These are phyloP conservation scores for Monascus purpureus DNA, from an alignment of 495 filamentous ascomycete genomes.

Conservation along the genomic window DNA sequence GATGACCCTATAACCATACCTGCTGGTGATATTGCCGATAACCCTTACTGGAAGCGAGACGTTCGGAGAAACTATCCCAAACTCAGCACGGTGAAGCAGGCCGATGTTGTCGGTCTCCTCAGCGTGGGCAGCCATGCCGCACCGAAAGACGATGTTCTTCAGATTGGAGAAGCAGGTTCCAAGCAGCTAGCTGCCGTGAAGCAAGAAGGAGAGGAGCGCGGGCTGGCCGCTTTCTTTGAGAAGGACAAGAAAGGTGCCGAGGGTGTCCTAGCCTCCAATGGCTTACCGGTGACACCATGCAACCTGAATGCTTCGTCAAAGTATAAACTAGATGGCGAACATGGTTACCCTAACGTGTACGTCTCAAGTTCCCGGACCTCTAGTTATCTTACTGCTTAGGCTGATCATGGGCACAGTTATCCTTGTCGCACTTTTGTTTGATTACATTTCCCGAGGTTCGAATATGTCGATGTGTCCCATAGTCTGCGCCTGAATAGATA, in stretches of 20 bases:
- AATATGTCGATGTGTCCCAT: no score
- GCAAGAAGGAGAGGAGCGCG: slow-evolving; percentile 57
- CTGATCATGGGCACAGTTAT: slow-evolving; percentile 28
- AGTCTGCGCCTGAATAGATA: no score
- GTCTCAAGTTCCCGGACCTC: slow-evolving; percentile 6
- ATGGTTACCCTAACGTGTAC: slow-evolving; percentile 39
- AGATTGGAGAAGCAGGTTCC: slow-evolving; percentile 69
- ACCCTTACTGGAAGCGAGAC: slow-evolving; percentile 97
- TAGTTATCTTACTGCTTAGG: background rate
- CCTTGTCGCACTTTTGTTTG: slow-evolving; percentile 40
- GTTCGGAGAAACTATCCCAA: slow-evolving; percentile 72
- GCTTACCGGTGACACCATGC: slow-evolving; percentile 72
- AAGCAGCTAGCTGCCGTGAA: slow-evolving; percentile 72
- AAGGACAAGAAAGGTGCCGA: slow-evolving; percentile 48
- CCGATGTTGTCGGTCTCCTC: slow-evolving; percentile 72
- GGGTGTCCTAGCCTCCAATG: slow-evolving; percentile 55
- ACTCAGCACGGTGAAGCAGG: slow-evolving; percentile 66
- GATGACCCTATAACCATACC: slow-evolving; percentile 83
- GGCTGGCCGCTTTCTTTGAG: slow-evolving; percentile 58
- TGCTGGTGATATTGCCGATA: slow-evolving; percentile 91
- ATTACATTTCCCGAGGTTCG: no score
- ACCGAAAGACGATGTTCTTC: slow-evolving; percentile 60
- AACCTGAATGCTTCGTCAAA: slow-evolving; percentile 37
- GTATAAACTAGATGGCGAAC: slow-evolving; percentile 28
- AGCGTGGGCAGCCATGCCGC: slow-evolving; percentile 68